phyloP scores from a whole-genome alignment of 139 green algal genomes.

The Edaphochlamys debaryana region DNA sequence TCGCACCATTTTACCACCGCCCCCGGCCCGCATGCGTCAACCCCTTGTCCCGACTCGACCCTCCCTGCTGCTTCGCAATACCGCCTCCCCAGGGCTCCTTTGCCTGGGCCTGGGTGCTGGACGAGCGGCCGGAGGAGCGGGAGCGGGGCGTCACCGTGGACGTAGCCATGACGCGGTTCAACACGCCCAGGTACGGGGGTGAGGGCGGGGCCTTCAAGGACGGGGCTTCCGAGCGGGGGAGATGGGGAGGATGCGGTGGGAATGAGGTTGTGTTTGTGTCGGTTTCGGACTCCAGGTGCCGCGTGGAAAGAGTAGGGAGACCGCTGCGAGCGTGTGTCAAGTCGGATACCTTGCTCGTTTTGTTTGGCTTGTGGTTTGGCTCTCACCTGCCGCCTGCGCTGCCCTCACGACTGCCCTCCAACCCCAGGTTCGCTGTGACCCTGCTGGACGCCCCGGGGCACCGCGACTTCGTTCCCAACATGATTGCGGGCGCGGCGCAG shows the following conservation, averaged over 20 bases:
- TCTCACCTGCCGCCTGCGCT: too few species aligned
- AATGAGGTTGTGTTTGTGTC: too few species aligned
- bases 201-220: background rate
- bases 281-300: too few species aligned
- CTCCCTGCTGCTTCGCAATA: too few species aligned
- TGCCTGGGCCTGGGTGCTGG: conserved; percentile 95
- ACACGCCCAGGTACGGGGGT: background rate
- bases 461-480: conserved; percentile 97
- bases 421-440: conserved; percentile 66
- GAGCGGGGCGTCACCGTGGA: conserved; percentile 94
- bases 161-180: conserved; percentile 76
- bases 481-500: conserved; percentile 84
- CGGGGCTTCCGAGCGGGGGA: background rate
- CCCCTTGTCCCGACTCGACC: too few species aligned
- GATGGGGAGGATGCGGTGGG: background rate
- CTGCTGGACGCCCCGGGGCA: conserved; percentile 97
- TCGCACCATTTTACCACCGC: too few species aligned
- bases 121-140: conserved; percentile 93
- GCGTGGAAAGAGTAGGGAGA: too few species aligned
- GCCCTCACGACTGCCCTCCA: too few species aligned
- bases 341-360: too few species aligned
- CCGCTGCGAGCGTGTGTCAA: too few species aligned
- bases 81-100: conserved; percentile 95
- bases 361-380: too few species aligned
- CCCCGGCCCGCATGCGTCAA: too few species aligned